These are phyloP conservation scores for Oryza glumipatula DNA, from an alignment of 176 grass and related monocot genomes.

Conservation along the genomic window DNA sequence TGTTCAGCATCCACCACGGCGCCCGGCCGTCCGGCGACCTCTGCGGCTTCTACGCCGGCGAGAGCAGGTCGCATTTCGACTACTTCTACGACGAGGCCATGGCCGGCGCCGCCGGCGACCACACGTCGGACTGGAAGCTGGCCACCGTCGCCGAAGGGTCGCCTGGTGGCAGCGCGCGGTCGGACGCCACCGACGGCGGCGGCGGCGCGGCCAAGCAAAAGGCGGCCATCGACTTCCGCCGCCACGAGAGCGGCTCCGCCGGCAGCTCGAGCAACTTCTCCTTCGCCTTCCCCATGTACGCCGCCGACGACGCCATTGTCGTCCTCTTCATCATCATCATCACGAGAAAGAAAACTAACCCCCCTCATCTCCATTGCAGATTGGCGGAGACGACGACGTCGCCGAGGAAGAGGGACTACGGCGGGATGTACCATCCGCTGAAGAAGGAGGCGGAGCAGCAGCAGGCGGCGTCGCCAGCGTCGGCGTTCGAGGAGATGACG, in stretches of 20 bases:
- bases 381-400: conserved; percentile 41
- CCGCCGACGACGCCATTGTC: background rate
- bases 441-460: conserved; percentile 20
- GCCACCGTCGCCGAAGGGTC: conserved; percentile 25
- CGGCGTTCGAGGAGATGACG: conserved; percentile 52
- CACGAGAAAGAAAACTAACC: no score
- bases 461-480: background rate
- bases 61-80: conserved; percentile 56
- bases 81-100: conserved; percentile 53
- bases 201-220: background rate
- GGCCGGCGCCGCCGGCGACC: background rate
- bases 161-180: conserved; percentile 36
- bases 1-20: conserved; percentile 80
- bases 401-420: conserved; percentile 48
- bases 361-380: background rate
- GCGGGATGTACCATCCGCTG: conserved; percentile 39
- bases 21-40: conserved; percentile 45
- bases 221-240: background rate
- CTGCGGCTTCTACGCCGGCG: conserved; percentile 9
- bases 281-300: conserved; percentile 82
- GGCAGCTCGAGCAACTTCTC: conserved; percentile 69
- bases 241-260: conserved; percentile 49
- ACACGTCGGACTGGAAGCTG: conserved; percentile 8
- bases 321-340: no score
- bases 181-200: background rate